Percentiles rank a stretch among this genome's conserved stretches.
Evolutionary conservation across 352 stramenopile genomes (phyloP).

Genomic region (Globisporangium ultimum): DNA sequence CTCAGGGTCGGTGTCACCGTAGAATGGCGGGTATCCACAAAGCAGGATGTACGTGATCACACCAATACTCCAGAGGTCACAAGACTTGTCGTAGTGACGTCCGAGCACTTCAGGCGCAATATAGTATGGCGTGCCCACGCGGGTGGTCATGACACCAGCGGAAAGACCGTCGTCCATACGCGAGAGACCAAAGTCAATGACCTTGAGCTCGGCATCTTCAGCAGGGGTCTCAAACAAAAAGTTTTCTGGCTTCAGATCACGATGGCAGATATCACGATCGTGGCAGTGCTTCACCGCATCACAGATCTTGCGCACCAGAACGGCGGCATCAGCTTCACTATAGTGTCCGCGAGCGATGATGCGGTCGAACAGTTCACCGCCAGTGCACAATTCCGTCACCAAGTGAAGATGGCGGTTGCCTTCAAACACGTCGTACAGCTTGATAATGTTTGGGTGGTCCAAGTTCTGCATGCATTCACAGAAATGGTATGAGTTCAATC

Average conservation of each 20-base stretch:
- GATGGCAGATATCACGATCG: slow-evolving; percentile 96
- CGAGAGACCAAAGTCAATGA: slow-evolving; percentile 98
- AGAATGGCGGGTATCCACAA: slow-evolving; percentile 96
- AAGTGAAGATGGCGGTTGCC: slow-evolving; percentile 96
- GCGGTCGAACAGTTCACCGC: slow-evolving; percentile 94
- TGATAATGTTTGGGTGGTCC: slow-evolving; percentile 98
- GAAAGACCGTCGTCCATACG: slow-evolving; percentile 86
- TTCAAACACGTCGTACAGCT: slow-evolving; percentile 97
- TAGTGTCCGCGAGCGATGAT: slow-evolving; percentile 93
- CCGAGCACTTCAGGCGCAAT: slow-evolving; percentile 93
- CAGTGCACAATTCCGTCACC: slow-evolving; percentile 97
- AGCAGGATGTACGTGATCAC: slow-evolving; percentile 96
- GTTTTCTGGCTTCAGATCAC: slow-evolving; percentile 98
- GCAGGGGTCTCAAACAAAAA: slow-evolving; percentile 92
- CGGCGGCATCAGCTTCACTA: slow-evolving; percentile 95
- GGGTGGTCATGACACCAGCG: slow-evolving; percentile 91
- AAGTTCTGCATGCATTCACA: slow-evolving; percentile 41
- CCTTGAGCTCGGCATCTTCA: slow-evolving; percentile 93
- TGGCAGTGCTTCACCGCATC: slow-evolving; percentile 97
- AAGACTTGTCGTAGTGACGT: slow-evolving; percentile 95
- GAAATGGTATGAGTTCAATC: background rate
- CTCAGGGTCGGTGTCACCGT: slow-evolving; percentile 91
- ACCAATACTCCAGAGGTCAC: slow-evolving; percentile 95
- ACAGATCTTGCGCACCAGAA: slow-evolving; percentile 96
- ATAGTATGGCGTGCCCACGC: slow-evolving; percentile 96